Conservation (phyloP, 805 yeast species). For the Candida oleophila region DNA sequence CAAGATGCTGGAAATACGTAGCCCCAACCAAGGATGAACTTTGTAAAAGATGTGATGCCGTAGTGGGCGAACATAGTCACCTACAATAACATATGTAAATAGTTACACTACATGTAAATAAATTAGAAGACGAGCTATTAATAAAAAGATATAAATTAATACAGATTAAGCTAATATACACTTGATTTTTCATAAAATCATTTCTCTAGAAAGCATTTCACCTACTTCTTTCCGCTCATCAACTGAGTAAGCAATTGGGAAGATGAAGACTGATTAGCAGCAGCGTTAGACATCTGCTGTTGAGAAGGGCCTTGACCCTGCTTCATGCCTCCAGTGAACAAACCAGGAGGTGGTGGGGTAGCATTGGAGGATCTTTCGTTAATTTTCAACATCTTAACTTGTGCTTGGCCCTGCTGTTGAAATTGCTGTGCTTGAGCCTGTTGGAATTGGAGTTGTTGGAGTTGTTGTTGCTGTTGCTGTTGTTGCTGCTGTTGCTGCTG, state of each 20-base stretch:
- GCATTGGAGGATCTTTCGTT: conserved; percentile 35
- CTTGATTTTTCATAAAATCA: not conserved
- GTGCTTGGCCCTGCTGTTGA: conserved; percentile 15
- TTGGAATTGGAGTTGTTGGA: conserved; percentile 13
- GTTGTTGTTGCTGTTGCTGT: conserved; percentile 32
- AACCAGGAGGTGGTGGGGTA: conserved; percentile 71
- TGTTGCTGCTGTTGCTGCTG: conserved; percentile 27
- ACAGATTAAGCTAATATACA: not conserved
- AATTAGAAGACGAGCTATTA: no score
- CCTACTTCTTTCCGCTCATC: conserved; percentile 69
- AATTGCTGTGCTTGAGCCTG: conserved; percentile 9
- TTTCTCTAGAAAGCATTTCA: not conserved
- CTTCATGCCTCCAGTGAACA: conserved; percentile 35
- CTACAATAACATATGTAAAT: conserved; percentile 4
- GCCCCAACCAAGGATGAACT: conserved; percentile 50
- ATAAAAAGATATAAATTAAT: not conserved
- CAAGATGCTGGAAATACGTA: conserved; percentile 89
- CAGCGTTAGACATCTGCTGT: conserved; percentile 9
- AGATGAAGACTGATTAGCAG: conserved; percentile 49
- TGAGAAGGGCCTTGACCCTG: conserved; percentile 10
- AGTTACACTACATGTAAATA: conserved; percentile 15
- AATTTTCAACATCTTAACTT: conserved; percentile 25
- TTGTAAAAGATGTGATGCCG: conserved; percentile 64
- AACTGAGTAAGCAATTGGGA: conserved; percentile 81
- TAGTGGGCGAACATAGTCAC: conserved; percentile 21